Base-by-base conservation (phyloP, 2,329 filamentous ascomycete genomes). In the Podosphaera leucotricha region DNA sequence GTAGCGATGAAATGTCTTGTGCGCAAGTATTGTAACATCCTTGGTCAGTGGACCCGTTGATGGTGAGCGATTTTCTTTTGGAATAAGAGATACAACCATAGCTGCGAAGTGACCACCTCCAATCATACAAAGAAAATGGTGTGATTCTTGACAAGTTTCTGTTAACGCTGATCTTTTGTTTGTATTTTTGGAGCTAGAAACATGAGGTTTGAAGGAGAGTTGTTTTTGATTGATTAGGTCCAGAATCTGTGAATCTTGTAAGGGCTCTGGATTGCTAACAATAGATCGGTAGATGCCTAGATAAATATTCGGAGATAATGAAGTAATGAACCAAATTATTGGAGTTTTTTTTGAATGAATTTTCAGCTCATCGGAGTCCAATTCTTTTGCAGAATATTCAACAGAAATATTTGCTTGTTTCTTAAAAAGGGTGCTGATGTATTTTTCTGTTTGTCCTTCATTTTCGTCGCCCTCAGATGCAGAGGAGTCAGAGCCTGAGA, bases 101-200 rank as follows among this genome's bases (percentile, higher is more conserved):
- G 82, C 90, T 0, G 90, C 90, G 57, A 98, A 98, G 59, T 98
- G 90, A 0, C 90, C 90, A 47, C 90, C 90, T 20, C 90, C 90
- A 43, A 98, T 92, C 90, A 98, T 98, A 61, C 86, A 95, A 41
- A 98, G 71, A 57, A 98, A 95, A 42, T 93, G 75, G 57, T 95
- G 86, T 2, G 85, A 83, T 6, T 78, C 77, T 20, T 75, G 72
- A 56, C 78, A 73, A 2, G 66, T 65, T 8, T 70, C 61, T 1
- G 66, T 63, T 2, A 70, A 66, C 4, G 73, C 60, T 15, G 66
- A 64, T 2, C 74, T 72, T 41, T 76, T 75, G 46, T 72, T 74
- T 33, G 67, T 62, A 1, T 64, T 48, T 70, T 70, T 26, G 60
- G 67, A 45, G 61, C 64, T 37, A 61, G 60, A 58, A 2, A 59